Evolutionary conservation across 495 filamentous ascomycete genomes (phyloP).

Genomic region (Chaetomium fimeti): DNA sequence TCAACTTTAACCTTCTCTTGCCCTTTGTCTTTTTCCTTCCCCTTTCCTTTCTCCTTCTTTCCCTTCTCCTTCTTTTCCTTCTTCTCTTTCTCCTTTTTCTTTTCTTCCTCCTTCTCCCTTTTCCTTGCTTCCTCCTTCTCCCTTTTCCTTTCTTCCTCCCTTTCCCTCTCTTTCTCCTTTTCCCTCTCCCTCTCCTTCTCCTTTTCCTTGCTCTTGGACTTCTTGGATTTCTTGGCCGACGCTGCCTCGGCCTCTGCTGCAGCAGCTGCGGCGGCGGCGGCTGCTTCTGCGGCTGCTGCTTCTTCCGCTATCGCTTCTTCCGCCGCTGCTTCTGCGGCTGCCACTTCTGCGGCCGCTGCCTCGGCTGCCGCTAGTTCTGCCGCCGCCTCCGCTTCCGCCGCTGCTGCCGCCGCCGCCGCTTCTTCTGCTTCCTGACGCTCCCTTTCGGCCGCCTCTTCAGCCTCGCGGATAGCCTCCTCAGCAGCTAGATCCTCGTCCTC

Average conservation of each 20-base stretch:
- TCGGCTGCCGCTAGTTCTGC: conserved; percentile 32
- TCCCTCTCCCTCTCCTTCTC: conserved; percentile 27
- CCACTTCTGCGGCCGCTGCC: conserved; percentile 19
- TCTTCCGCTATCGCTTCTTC: conserved; percentile 15
- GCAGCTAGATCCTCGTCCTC: conserved; percentile 29
- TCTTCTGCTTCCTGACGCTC: conserved; percentile 26
- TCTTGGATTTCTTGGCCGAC: conserved; percentile 44
- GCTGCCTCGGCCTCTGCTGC: conserved; percentile 36
- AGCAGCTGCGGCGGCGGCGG: background rate
- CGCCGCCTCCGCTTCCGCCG: conserved; percentile 36
- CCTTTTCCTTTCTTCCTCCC: conserved; percentile 24
- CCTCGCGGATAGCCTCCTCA: conserved; percentile 27
- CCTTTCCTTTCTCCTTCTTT: conserved; percentile 21
- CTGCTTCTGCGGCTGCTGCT: conserved; percentile 10
- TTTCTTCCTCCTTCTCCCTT: conserved; percentile 27
- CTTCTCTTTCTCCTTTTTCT: conserved; percentile 23
- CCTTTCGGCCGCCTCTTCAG: conserved; percentile 32
- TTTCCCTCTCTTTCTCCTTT: conserved; percentile 40
- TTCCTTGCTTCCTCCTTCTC: conserved; percentile 40
- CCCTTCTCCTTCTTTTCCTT: conserved; percentile 25
- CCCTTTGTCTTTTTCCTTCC: conserved; percentile 23
- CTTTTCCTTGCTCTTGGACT: conserved; percentile 34
- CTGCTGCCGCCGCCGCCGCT: conserved; percentile 7
- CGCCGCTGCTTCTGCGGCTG: conserved; percentile 5
- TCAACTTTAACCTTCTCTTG: conserved; percentile 25